Percentiles rank a stretch among this genome's conserved stretches.
Evolutionary conservation across 1,139 yeast species (phyloP).

Genomic region (Ashbya aceris): DNA sequence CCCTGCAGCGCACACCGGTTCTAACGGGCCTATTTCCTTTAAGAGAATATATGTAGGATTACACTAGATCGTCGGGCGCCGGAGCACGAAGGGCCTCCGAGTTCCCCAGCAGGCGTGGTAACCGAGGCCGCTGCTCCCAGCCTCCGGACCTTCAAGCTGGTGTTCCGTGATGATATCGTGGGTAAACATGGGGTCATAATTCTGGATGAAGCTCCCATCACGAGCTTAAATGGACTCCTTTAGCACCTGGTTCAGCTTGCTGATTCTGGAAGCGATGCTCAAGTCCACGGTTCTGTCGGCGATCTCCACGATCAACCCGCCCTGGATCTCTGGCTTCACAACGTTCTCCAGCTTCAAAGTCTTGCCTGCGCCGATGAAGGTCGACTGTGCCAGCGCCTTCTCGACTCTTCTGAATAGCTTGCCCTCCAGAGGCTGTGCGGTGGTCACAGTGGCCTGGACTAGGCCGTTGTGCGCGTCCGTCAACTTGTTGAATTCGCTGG

Average conservation of each 20-base stretch:
- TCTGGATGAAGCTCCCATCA: background rate
- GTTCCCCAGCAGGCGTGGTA: too few species aligned
- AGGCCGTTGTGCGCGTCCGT: constrained; percentile 87
- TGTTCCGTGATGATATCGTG: too few species aligned
- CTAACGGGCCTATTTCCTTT: too few species aligned
- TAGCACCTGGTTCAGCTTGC: constrained; percentile 82
- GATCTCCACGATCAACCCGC: constrained; percentile 93
- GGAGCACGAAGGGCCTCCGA: too few species aligned
- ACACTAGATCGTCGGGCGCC: too few species aligned
- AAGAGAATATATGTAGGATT: too few species aligned
- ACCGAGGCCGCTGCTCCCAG: too few species aligned
- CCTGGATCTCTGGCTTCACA: constrained; percentile 84
- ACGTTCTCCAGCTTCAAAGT: constrained; percentile 74
- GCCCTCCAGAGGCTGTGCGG: constrained; percentile 78
- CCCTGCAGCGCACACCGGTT: too few species aligned
- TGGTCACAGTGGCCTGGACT: constrained; percentile 88
- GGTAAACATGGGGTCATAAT: too few species aligned
- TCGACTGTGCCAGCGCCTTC: constrained; percentile 66
- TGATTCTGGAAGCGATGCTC: constrained; percentile 74
- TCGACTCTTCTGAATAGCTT: constrained; percentile 74
- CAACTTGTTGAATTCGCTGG: constrained; percentile 64
- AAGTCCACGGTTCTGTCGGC: constrained; percentile 96
- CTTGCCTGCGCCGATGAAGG: constrained; percentile 78
- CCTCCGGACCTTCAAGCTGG: too few species aligned
- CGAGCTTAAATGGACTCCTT: constrained; percentile 60